A percentile compares a stretch with the other conserved stretches of the same genome.
phyloP scores from a whole-genome alignment of 2,329 filamentous ascomycete genomes.

The Malbranchea cinnamomea region DNA sequence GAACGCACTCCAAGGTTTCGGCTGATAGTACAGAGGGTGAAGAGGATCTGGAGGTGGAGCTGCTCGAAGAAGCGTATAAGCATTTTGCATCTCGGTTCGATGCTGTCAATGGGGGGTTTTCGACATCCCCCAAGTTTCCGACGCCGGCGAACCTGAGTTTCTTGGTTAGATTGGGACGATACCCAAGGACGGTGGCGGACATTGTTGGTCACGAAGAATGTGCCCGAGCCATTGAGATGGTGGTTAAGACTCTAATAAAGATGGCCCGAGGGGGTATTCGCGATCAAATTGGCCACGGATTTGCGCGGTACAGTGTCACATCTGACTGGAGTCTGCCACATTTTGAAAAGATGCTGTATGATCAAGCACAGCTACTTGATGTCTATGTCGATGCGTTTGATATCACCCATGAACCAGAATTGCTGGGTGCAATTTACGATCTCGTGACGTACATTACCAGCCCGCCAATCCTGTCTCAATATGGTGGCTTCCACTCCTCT shows the following conservation, averaged over 20 bases:
- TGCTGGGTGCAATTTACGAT: conserved; percentile 65
- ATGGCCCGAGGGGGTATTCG: conserved; percentile 61
- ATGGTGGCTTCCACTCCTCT: conserved; percentile 70
- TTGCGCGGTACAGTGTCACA: conserved; percentile 77
- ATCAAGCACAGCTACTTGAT: conserved; percentile 73
- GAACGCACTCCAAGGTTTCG: conserved; percentile 39
- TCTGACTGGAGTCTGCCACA: conserved; percentile 86
- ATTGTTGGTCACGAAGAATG: conserved; percentile 78
- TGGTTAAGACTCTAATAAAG: conserved; percentile 60
- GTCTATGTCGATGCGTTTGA: conserved; percentile 81
- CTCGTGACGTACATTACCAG: conserved; percentile 75
- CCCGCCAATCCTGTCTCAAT: conserved; percentile 47
- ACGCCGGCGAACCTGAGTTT: conserved; percentile 77
- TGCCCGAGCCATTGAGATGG: conserved; percentile 60
- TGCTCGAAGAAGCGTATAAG: conserved; percentile 77
- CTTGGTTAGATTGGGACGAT: conserved; percentile 57
- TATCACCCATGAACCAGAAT: conserved; percentile 50
- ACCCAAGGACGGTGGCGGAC: conserved; percentile 59
- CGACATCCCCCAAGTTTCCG: conserved; percentile 68
- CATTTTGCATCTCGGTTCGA: conserved; percentile 75
- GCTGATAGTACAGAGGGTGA: conserved; percentile 32
- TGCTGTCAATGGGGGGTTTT: conserved; percentile 63
- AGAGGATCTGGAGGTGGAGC: conserved; percentile 71
- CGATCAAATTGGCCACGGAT: conserved; percentile 64
- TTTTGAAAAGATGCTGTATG: conserved; percentile 94